Percentiles rank a stretch among this genome's conserved stretches.
Conservation (phyloP, 306 rosid species). For the Amphicarpaea edgeworthii region DNA sequence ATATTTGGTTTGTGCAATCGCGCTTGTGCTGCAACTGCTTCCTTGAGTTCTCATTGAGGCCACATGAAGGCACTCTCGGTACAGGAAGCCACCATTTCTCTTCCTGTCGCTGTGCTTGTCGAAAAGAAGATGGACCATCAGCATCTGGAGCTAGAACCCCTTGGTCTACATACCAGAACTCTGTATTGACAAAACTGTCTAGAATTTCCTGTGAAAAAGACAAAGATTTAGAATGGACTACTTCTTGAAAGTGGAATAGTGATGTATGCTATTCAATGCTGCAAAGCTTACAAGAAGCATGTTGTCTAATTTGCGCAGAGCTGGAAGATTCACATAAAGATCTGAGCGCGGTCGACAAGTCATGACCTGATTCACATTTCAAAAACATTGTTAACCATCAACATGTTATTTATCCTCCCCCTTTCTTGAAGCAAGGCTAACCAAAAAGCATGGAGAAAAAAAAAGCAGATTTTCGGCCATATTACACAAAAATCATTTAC, state of each 20-base stretch:
- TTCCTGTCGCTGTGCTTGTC: slow-evolving; percentile 82
- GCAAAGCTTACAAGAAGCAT: slow-evolving; percentile 89
- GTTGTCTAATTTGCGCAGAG: slow-evolving; percentile 90
- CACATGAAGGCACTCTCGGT: slow-evolving; percentile 88
- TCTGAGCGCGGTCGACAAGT: slow-evolving; percentile 89
- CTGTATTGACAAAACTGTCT: slow-evolving; percentile 72
- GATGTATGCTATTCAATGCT: slow-evolving; percentile 11
- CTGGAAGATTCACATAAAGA: slow-evolving; percentile 94
- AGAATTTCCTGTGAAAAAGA: slow-evolving; percentile 72
- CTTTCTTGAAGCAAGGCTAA: background rate
- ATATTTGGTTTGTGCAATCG: slow-evolving; percentile 82
- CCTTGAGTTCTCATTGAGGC: slow-evolving; percentile 74
- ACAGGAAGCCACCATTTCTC: slow-evolving; percentile 99
- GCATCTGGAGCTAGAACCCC: slow-evolving; percentile 79
- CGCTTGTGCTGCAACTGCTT: slow-evolving; percentile 90
- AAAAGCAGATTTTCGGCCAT: background rate
- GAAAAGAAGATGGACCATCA: slow-evolving; percentile 74
- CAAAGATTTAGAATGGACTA: slow-evolving; percentile 41
- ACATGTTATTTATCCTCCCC: background rate
- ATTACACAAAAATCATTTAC: background rate
- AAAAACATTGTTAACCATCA: slow-evolving; percentile 8
- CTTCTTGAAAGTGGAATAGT: slow-evolving; percentile 22
- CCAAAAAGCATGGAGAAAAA: background rate
- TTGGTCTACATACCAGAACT: slow-evolving; percentile 96
- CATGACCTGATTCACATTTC: slow-evolving; percentile 77